Conservation (phyloP, 306 rosid species). For the Fagus crenata region DNA sequence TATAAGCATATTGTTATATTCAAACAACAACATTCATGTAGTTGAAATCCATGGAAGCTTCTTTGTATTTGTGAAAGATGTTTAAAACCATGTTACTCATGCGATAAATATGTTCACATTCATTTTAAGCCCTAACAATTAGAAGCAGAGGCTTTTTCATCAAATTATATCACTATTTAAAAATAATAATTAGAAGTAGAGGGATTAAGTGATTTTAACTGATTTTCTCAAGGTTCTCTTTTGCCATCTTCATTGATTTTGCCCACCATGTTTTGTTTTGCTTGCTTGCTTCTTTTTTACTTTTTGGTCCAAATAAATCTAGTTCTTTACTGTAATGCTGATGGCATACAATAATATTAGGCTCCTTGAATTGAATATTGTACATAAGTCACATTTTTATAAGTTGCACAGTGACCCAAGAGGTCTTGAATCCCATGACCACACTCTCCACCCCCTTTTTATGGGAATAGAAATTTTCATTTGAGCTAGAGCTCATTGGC, state of each 20-base stretch:
- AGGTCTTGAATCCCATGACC: no score
- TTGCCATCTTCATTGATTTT: neutral
- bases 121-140: neutral
- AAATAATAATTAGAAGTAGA: neutral
- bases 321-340: neutral
- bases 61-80: neutral
- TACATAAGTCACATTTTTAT: neutral
- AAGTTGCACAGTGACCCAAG: neutral
- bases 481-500: no score
- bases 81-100: neutral
- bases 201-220: neutral
- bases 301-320: neutral
- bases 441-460: no score
- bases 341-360: neutral
- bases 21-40: neutral
- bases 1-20: neutral
- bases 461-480: no score
- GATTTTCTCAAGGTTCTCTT: neutral
- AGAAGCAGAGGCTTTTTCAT: no score
- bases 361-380: neutral
- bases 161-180: no score
- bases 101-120: neutral
- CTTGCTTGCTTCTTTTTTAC: neutral
- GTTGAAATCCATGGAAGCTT: neutral
- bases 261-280: neutral